Conservation (phyloP, 352 stramenopile species). For the Pythium sp. region DNA sequence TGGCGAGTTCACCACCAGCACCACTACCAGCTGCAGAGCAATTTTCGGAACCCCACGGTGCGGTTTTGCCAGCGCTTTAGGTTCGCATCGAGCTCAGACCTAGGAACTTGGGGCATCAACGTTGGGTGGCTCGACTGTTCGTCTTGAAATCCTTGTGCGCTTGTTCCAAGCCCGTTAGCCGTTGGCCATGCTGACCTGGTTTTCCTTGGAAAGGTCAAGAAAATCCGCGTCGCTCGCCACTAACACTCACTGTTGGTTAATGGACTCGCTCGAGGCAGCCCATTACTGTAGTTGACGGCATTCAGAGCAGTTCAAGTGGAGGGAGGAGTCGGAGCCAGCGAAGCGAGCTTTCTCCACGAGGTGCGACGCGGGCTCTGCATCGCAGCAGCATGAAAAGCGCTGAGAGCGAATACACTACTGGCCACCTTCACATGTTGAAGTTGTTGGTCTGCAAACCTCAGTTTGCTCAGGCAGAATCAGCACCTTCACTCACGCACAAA, state of each 20-base stretch:
- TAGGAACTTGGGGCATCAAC: no score
- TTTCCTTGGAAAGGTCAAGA: no score
- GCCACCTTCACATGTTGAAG: background rate
- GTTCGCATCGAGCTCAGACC: background rate
- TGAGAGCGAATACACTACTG: background rate
- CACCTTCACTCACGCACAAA: background rate
- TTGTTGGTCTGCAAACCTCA: background rate
- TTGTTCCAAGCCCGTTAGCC: no score
- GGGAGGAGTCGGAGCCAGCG: background rate
- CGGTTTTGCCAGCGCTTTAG: background rate
- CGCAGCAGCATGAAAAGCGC: background rate
- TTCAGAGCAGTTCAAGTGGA: background rate
- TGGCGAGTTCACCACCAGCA: background rate
- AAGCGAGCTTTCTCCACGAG: background rate
- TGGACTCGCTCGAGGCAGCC: no score
- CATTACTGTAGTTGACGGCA: background rate
- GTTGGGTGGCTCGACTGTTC: no score
- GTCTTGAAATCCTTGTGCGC: no score
- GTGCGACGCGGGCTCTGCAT: background rate
- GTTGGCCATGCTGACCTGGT: no score
- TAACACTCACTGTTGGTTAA: no score
- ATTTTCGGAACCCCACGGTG: background rate
- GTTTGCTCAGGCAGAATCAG: background rate
- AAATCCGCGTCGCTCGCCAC: no score
- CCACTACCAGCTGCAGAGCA: background rate